Evolutionary conservation across 139 green algal genomes (phyloP).

Genomic region (Chlorella sp.): DNA sequence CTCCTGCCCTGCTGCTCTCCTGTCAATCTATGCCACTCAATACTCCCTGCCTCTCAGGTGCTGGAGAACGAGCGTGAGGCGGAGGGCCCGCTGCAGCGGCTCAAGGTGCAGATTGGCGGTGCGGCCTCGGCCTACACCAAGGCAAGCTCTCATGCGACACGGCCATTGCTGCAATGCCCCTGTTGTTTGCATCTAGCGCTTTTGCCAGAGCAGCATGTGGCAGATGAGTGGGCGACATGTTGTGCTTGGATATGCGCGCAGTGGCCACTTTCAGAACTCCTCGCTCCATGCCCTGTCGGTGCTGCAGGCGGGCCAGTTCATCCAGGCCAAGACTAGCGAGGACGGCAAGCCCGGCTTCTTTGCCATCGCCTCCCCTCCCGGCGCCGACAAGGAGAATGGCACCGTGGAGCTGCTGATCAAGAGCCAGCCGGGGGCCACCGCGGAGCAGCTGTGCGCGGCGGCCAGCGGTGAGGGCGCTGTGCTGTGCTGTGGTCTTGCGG

Average conservation of each 20-base stretch:
- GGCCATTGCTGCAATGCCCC: no score
- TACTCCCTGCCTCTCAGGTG: background rate
- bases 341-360: constrained; percentile 90
- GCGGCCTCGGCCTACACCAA: constrained; percentile 73
- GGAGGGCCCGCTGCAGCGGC: constrained; percentile 51
- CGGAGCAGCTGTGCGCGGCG: constrained; percentile 58
- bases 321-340: constrained; percentile 75
- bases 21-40: no score
- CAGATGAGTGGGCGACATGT: no score
- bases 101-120: constrained; percentile 69
- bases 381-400: constrained; percentile 43
- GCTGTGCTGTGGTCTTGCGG: background rate
- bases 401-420: constrained; percentile 78
- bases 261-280: no score
- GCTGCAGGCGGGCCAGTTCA: constrained; percentile 77
- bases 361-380: constrained; percentile 86
- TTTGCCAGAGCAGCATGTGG: no score
- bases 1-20: constrained; percentile 22
- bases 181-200: no score
- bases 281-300: no score
- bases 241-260: no score
- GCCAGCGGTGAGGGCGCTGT: background rate
- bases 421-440: constrained; percentile 53
- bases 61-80: constrained; percentile 15
- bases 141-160: no score